phyloP scores from a whole-genome alignment of 192 early-diverging fungal species.

The Rhizophagus clarus region DNA sequence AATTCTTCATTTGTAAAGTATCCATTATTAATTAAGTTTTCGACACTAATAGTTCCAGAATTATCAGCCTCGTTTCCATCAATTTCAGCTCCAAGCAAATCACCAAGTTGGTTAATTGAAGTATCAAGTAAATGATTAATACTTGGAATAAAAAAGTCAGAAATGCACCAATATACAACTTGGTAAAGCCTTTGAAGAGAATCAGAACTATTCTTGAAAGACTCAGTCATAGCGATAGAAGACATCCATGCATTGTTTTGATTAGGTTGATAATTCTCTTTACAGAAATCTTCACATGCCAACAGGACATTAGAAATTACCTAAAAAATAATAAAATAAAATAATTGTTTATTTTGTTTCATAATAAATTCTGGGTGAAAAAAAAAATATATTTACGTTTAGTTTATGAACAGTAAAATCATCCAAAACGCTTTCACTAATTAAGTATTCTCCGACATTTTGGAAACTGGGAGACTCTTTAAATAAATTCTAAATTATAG shows the following conservation, averaged over 20 bases:
- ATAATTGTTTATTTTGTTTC: neutral
- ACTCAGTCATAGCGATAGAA: neutral
- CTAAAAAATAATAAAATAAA: neutral
- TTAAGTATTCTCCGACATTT: neutral
- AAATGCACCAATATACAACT: constrained; percentile 11
- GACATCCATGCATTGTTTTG: neutral
- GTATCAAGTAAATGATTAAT: neutral
- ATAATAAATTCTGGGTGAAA: neutral
- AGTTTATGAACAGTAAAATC: constrained; percentile 20
- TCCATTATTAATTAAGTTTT: neutral
- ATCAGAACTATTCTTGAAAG: constrained; percentile 14
- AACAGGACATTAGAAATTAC: constrained; percentile 6
- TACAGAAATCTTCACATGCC: constrained; percentile 13
- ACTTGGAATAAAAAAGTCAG: constrained; percentile 15
- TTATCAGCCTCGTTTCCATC: neutral
- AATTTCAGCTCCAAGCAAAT: neutral
- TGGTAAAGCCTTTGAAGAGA: constrained; percentile 15
- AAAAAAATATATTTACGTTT: neutral
- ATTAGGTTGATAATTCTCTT: constrained; percentile 12
- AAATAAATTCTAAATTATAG: neutral
- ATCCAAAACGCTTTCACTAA: neutral
- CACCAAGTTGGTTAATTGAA: neutral
- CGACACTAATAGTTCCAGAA: too few species aligned
- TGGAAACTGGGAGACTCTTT: neutral
- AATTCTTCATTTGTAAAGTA: neutral